A percentile compares a stretch with the other conserved stretches of the same genome.
phyloP scores from a whole-genome alignment of 345 rosid species.

The Angophora floribunda region DNA sequence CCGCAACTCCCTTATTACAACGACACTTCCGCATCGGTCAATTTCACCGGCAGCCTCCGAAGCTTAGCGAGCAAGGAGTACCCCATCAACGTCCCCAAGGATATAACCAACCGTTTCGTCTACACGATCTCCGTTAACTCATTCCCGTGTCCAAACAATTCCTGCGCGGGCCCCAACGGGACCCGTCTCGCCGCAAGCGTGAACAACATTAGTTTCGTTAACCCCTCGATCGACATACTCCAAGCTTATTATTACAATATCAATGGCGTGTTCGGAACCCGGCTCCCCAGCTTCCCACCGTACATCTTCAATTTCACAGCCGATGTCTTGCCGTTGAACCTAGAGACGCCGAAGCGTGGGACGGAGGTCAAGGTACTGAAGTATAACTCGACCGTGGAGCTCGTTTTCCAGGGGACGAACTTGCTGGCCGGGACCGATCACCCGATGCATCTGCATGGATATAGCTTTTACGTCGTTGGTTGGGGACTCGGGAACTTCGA shows the following conservation, averaged over 20 bases:
- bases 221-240: constrained; percentile 17
- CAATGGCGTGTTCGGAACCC: constrained; percentile 4
- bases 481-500: constrained; percentile 12
- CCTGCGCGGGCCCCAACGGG: constrained; percentile 16
- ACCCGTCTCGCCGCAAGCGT: constrained; percentile 22
- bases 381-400: constrained; percentile 8
- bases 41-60: constrained; percentile 13
- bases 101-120: background rate
- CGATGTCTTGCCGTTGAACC: background rate
- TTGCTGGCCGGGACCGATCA: constrained; percentile 9
- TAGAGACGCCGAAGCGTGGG: background rate
- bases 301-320: constrained; percentile 7
- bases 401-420: constrained; percentile 20
- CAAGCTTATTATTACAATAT: constrained; percentile 25
- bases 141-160: constrained; percentile 8
- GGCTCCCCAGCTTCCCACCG: constrained; percentile 8
- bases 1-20: constrained; percentile 10
- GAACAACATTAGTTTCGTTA: constrained; percentile 30
- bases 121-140: constrained; percentile 11
- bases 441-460: constrained; percentile 24
- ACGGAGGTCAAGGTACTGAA: constrained; percentile 7
- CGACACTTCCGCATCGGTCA: constrained; percentile 8
- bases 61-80: background rate
- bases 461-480: constrained; percentile 17
- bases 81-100: constrained; percentile 8